A percentile compares a stretch with the other conserved stretches of the same genome.
phyloP scores from a whole-genome alignment of 2,329 filamentous ascomycete genomes.

The Aureobasidium sp. region DNA sequence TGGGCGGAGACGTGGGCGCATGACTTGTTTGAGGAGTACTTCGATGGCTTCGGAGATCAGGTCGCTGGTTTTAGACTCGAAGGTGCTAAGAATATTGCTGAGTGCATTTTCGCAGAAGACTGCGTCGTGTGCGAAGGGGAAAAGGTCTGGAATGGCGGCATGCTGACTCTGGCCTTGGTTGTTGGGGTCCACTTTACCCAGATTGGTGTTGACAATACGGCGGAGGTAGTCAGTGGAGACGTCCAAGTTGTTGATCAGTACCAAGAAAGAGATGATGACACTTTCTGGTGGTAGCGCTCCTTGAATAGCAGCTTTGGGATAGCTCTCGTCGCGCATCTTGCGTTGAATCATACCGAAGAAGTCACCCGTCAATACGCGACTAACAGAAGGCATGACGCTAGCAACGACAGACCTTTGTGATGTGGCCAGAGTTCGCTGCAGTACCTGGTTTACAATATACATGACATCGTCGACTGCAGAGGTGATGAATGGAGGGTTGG shows the following conservation, averaged over 20 bases:
- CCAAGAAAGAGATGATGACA: conserved; percentile 78
- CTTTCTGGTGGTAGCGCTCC: conserved; percentile 80
- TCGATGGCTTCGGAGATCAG: conserved; percentile 75
- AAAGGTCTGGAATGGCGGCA: conserved; percentile 42
- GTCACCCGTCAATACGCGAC: conserved; percentile 73
- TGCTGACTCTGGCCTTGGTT: conserved; percentile 27
- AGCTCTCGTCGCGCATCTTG: conserved; percentile 94
- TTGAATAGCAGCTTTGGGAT: conserved; percentile 69
- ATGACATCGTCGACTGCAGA: conserved; percentile 97
- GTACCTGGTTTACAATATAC: conserved; percentile 93
- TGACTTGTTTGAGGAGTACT: conserved; percentile 78
- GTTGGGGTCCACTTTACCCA: conserved; percentile 30
- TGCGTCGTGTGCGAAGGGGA: conserved; percentile 73
- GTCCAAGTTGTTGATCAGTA: conserved; percentile 93
- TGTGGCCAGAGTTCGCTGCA: conserved; percentile 79
- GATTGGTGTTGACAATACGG: conserved; percentile 67
- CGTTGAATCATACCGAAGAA: conserved; percentile 96
- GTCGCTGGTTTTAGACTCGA: conserved; percentile 69
- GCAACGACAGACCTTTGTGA: conserved; percentile 71
- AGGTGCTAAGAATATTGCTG: conserved; percentile 59
- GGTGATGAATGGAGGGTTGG: conserved; percentile 82
- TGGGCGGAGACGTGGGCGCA: conserved; percentile 75
- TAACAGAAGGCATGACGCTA: conserved; percentile 68
- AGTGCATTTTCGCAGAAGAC: conserved; percentile 60
- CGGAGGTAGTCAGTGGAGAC: conserved; percentile 83